Conservation (phyloP, 2,329 filamentous ascomycete genomes). For the Sporothrix brunneoviolacea region DNA sequence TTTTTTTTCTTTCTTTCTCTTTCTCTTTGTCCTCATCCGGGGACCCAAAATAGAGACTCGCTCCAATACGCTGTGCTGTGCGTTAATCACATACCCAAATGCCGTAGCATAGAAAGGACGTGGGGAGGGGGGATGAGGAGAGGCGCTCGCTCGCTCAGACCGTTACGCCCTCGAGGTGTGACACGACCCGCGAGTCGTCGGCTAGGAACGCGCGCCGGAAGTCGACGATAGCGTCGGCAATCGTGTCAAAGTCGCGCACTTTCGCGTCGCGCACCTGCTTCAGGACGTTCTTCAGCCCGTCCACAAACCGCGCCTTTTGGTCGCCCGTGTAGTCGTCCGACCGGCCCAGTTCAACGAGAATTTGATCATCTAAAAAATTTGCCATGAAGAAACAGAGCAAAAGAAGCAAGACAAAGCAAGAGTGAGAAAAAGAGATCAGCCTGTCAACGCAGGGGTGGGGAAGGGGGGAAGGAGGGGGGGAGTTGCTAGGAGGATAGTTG, state of each 20-base stretch:
- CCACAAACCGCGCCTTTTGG: constrained; percentile 55
- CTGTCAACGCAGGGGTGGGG: too few species aligned
- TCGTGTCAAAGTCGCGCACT: constrained; percentile 58
- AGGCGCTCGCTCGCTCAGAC: constrained; percentile 5
- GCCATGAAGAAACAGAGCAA: constrained; percentile 17
- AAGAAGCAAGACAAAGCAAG: constrained; percentile 21
- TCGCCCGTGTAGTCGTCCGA: constrained; percentile 57
- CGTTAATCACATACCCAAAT: neutral
- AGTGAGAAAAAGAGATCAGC: constrained; percentile 46
- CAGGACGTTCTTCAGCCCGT: constrained; percentile 56
- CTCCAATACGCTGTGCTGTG: too few species aligned
- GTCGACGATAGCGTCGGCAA: constrained; percentile 60
- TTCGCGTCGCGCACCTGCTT: constrained; percentile 52
- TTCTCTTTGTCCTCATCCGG: neutral
- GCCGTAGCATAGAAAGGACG: neutral
- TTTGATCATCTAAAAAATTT: constrained; percentile 57
- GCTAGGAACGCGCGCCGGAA: constrained; percentile 59
- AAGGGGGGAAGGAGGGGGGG: constrained; percentile 23
- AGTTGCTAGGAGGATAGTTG: neutral
- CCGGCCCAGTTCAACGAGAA: constrained; percentile 64
- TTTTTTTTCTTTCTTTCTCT: neutral
- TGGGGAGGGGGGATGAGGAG: neutral
- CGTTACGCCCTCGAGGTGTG: constrained; percentile 30
- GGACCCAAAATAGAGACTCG: too few species aligned
- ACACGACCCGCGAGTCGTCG: constrained; percentile 57